These are phyloP conservation scores for Suillus discolor DNA, from an alignment of 768 basidiomycete genomes.

Conservation along the genomic window DNA sequence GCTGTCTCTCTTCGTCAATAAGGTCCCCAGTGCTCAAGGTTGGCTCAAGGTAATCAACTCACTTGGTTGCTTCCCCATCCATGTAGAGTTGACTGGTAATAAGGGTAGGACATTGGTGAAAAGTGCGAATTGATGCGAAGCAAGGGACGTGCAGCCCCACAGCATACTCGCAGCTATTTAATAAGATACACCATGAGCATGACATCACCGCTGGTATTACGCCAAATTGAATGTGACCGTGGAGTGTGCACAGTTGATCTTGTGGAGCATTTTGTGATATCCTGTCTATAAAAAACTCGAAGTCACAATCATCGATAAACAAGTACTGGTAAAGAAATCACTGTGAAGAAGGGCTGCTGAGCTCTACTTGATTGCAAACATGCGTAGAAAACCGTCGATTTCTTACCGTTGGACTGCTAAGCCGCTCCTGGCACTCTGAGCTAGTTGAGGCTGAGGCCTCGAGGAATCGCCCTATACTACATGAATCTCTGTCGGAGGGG, in stretches of 20 bases:
- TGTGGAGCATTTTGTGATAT: not conserved
- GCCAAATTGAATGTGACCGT: not conserved
- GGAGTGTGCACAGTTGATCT: not conserved
- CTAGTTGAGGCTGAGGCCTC: too few relatives aligned
- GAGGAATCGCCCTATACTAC: too few relatives aligned
- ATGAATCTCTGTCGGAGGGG: too few relatives aligned
- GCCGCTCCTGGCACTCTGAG: too few relatives aligned
- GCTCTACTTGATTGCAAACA: too few relatives aligned
- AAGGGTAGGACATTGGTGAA: slow-evolving; percentile 45
- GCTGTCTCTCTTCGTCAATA: slow-evolving; percentile 16
- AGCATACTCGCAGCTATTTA: not conserved
- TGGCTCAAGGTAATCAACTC: slow-evolving; percentile 5
- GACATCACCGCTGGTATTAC: not conserved
- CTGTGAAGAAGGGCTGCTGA: too few relatives aligned
- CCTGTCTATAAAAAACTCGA: too few relatives aligned
- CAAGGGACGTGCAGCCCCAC: not conserved
- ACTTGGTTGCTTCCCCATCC: slow-evolving; percentile 53
- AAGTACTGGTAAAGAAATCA: too few relatives aligned
- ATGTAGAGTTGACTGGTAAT: slow-evolving; percentile 43
- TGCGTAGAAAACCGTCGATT: too few relatives aligned
- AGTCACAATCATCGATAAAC: too few relatives aligned
- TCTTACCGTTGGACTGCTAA: too few relatives aligned
- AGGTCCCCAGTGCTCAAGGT: not conserved
- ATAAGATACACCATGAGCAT: not conserved
- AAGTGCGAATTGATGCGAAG: not conserved